Evolutionary conservation across 2,329 filamentous ascomycete genomes (phyloP).

Genomic region (Arthrocladium fulminans): DNA sequence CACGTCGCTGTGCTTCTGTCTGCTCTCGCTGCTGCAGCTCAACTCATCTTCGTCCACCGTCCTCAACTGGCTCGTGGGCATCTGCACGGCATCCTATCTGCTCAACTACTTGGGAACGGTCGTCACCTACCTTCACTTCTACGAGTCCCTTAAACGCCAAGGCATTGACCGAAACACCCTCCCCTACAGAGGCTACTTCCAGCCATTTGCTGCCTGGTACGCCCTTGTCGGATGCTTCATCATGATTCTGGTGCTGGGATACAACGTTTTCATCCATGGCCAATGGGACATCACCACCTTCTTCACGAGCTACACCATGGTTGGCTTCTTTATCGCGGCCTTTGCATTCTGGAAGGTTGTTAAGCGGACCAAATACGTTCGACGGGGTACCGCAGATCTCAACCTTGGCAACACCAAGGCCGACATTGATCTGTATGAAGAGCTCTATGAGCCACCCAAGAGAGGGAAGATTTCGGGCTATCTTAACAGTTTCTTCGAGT

Average conservation of each 20-base stretch:
- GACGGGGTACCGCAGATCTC: too few relatives aligned
- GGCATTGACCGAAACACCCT: conserved; percentile 57
- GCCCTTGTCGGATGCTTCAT: conserved; percentile 19
- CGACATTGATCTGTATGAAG: too few relatives aligned
- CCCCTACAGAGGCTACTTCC: conserved; percentile 57
- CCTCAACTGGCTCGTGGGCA: conserved; percentile 36
- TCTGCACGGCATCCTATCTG: conserved; percentile 37
- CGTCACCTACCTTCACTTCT: conserved; percentile 60
- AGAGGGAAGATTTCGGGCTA: too few relatives aligned
- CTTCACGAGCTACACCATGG: conserved; percentile 57
- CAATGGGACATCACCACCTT: conserved; percentile 55
- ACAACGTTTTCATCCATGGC: conserved; percentile 52
- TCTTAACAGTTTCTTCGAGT: too few relatives aligned
- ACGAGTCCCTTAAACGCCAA: conserved; percentile 57
- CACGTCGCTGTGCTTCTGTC: conserved; percentile 54
- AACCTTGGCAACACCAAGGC: too few relatives aligned
- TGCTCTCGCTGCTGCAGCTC: conserved; percentile 65
- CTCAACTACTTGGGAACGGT: conserved; percentile 61
- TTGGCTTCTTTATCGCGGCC: conserved; percentile 45
- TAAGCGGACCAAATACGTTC: conserved; percentile 50
- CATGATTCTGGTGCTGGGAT: conserved; percentile 40
- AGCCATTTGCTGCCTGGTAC: conserved; percentile 40
- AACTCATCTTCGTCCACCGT: conserved; percentile 54
- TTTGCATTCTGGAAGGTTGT: conserved; percentile 56
- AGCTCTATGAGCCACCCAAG: too few relatives aligned